These are phyloP conservation scores for Metschnikowia santaceciliae DNA, from an alignment of 805 yeast species.

Conservation along the genomic window DNA sequence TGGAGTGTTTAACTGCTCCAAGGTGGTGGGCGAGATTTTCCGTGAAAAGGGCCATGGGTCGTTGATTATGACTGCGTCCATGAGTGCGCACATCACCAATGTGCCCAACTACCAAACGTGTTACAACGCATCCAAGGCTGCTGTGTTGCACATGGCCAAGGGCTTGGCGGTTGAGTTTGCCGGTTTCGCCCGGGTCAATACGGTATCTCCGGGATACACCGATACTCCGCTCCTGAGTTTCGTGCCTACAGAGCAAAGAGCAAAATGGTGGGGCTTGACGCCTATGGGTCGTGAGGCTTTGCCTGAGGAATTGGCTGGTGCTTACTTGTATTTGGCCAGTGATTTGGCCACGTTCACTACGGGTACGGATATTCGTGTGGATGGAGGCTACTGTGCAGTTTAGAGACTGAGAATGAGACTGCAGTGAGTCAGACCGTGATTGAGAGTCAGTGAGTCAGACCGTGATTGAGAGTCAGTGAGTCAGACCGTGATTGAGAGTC, in stretches of 20 bases:
- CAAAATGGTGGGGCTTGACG: conserved; percentile 23
- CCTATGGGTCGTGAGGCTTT: conserved; percentile 22
- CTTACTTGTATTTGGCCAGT: conserved; percentile 23
- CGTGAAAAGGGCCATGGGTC: conserved; percentile 73
- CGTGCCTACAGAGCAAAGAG: conserved; percentile 20
- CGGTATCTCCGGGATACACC: conserved; percentile 21
- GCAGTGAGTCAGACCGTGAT: too few species aligned
- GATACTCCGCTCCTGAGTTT: conserved; percentile 20
- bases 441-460: too few species aligned
- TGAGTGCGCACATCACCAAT: conserved; percentile 85
- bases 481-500: too few species aligned
- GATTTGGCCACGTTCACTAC: conserved; percentile 22
- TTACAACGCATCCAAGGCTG: conserved; percentile 32
- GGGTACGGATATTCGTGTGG: conserved; percentile 20
- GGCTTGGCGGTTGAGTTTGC: conserved; percentile 23
- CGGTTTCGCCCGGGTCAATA: conserved; percentile 21
- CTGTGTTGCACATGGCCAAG: conserved; percentile 21
- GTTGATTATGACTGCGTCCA: conserved; percentile 79
- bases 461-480: too few species aligned
- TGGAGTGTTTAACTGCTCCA: conserved; percentile 50
- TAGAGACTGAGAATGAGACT: too few species aligned
- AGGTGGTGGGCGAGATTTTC: conserved; percentile 68
- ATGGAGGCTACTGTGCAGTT: conserved; percentile 22
- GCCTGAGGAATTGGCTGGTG: conserved; percentile 21
- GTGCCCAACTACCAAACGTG: conserved; percentile 77